Base-by-base conservation (phyloP, 495 filamentous ascomycete species). In the Penicillium parvum region DNA sequence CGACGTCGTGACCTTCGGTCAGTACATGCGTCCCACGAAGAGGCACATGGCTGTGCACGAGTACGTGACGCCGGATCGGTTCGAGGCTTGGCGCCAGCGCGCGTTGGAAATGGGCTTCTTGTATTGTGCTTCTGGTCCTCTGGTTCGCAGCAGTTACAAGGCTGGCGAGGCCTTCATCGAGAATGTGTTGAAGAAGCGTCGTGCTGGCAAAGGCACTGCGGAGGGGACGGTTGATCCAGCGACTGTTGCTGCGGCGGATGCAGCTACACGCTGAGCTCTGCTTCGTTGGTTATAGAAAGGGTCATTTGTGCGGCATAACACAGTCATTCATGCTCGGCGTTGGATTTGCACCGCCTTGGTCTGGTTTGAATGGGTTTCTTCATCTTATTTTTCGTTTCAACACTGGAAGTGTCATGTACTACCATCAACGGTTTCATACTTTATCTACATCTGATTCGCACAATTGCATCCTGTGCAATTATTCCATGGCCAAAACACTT, bases 21-120 rank as follows among this genome's bases (percentile, higher is more conserved):
- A 98, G 73, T 98, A 98, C 72, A 98, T 98, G 92, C 85, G 90
- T 3, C 92, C 92, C 8, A 98, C 92, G 7, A 97, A 96, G 76
- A 78, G 90, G 3, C 92, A 98, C 66, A 91, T 98, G 83, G 82
- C 90, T 57, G 92, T 98, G 10, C 81, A 90, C 50, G 87, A 90
- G 55, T 98, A 98, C 59, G 78, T 97, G 23, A 90, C 89, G 0
- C 92, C 92, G 1, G 86, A 85, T 28, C 76, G 78, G 32, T 98
- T 98, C 53, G 94, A 96, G 56, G 65, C 84, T 41, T 97, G 94
- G 94, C 77, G 86, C 33, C 75, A 88, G 66, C 81, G 90, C 26
- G 94, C 92, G 6, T 74, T 96, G 11, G 90, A 95, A 22, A 80
- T 97, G 83, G 94, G 92, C 25, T 98, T 98, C 76, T 60, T 98